A percentile compares a stretch with the other conserved stretches of the same genome.
Evolutionary conservation across 768 basidiomycete species (phyloP).

Genomic region (Pleurotus sapidus): DNA sequence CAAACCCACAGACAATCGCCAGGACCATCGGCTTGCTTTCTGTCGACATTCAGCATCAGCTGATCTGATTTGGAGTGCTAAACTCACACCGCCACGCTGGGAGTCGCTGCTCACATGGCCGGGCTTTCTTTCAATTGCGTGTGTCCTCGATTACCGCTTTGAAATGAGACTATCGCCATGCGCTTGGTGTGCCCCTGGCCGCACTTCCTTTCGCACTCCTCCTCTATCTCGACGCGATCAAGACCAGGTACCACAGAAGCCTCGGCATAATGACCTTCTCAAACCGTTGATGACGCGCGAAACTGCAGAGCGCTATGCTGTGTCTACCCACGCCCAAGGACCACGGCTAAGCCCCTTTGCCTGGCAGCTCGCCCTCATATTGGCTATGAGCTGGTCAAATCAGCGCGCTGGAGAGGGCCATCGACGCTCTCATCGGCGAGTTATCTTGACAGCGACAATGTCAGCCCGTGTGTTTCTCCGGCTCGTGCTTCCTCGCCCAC

Average conservation of each 20-base stretch:
- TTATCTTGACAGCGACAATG: not conserved
- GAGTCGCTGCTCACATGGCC: not conserved
- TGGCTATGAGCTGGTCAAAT: not conserved
- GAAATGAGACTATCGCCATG: slow-evolving; percentile 2
- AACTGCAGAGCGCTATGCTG: not conserved
- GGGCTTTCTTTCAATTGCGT: not conserved
- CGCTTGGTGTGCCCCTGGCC: not conserved
- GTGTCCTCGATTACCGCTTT: not conserved
- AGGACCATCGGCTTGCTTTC: not conserved
- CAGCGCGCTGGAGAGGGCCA: not conserved
- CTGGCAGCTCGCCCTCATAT: not conserved
- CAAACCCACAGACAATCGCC: not conserved
- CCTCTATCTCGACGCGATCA: not conserved
- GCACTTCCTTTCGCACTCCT: not conserved
- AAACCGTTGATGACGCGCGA: not conserved
- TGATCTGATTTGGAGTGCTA: not conserved
- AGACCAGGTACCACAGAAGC: not conserved
- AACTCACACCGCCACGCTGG: slow-evolving; percentile 3
- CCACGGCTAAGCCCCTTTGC: not conserved
- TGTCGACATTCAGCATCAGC: not conserved
- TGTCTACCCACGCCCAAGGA: not conserved
- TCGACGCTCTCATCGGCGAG: too few relatives aligned
- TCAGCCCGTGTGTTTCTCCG: slow-evolving; percentile 2
- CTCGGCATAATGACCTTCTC: not conserved
- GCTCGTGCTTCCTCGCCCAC: not conserved